Conservation (phyloP, 2,329 filamentous ascomycete genomes). For the Paecilomyces variotii region DNA sequence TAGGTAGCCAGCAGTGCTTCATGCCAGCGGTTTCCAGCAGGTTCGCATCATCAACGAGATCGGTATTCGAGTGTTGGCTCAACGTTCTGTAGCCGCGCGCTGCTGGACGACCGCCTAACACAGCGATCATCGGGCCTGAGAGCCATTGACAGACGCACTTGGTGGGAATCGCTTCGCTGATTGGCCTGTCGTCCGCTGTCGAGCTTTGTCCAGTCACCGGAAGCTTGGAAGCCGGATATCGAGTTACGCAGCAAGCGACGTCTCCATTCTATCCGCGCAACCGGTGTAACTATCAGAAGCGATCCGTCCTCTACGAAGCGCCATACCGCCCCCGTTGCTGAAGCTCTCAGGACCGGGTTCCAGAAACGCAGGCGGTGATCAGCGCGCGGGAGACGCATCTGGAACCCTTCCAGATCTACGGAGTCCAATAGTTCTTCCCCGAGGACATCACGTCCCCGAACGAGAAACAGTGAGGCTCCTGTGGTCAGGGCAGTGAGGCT, state of each 20-base stretch:
- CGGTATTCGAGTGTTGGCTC: background rate
- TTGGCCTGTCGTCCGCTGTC: conserved; percentile 8
- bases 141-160: conserved; percentile 13
- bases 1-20: background rate
- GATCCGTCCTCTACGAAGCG: conserved; percentile 14
- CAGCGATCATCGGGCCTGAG: conserved; percentile 4
- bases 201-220: conserved; percentile 3
- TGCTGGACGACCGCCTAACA: background rate
- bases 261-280: conserved; percentile 4
- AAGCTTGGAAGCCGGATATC: conserved; percentile 1
- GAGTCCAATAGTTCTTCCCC: background rate
- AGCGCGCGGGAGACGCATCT: background rate
- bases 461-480: background rate
- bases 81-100: background rate
- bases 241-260: background rate
- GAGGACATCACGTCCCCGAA: background rate
- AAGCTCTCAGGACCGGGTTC: conserved; percentile 3
- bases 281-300: conserved; percentile 7
- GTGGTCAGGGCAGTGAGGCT: background rate
- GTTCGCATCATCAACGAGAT: background rate
- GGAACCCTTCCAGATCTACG: background rate
- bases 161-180: conserved; percentile 8
- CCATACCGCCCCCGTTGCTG: conserved; percentile 11
- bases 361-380: background rate
- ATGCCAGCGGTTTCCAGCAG: background rate